Percentiles rank a stretch among this genome's conserved stretches.
phyloP scores from a whole-genome alignment of 1,284 basidiomycete species.

The Ceratobasidium sp. region DNA sequence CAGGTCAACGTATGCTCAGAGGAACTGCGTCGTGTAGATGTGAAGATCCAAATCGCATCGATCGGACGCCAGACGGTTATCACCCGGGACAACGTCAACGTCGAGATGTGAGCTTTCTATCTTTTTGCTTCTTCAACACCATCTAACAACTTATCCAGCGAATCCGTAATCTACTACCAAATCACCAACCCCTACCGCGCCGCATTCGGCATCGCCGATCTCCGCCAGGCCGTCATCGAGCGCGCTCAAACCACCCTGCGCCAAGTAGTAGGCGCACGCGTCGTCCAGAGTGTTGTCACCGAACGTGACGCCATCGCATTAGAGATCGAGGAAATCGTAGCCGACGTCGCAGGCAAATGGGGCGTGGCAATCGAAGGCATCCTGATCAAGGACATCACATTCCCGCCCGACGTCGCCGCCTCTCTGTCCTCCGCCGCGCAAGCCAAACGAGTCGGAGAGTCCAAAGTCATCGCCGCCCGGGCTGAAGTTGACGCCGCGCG shows the following conservation, averaged over 20 bases:
- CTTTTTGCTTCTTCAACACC: background rate
- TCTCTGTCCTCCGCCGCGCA: constrained; percentile 93
- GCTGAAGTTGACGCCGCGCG: constrained; percentile 93
- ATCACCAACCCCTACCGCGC: constrained; percentile 80
- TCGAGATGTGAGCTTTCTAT: constrained; percentile 72
- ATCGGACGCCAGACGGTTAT: constrained; percentile 65
- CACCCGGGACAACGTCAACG: constrained; percentile 85
- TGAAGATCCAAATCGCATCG: constrained; percentile 91
- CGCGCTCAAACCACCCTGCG: constrained; percentile 96
- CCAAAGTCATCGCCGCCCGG: constrained; percentile 94
- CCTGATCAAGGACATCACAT: constrained; percentile 85
- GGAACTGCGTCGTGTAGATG: constrained; percentile 84
- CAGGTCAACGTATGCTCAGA: constrained; percentile 96
- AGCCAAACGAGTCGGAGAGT: constrained; percentile 94
- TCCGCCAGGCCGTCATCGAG: constrained; percentile 89
- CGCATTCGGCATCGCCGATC: constrained; percentile 91
- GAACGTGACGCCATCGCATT: constrained; percentile 92
- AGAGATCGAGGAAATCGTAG: constrained; percentile 95
- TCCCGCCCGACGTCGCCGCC: constrained; percentile 91
- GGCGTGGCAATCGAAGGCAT: constrained; percentile 96
- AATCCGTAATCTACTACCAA: constrained; percentile 92
- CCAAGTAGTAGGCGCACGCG: constrained; percentile 92
- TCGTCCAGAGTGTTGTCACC: constrained; percentile 85
- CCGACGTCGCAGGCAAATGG: constrained; percentile 89
- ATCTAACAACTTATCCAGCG: constrained; percentile 53